Conservation (phyloP, 2,329 filamentous ascomycete genomes). For the Metarhizium brunneum region DNA sequence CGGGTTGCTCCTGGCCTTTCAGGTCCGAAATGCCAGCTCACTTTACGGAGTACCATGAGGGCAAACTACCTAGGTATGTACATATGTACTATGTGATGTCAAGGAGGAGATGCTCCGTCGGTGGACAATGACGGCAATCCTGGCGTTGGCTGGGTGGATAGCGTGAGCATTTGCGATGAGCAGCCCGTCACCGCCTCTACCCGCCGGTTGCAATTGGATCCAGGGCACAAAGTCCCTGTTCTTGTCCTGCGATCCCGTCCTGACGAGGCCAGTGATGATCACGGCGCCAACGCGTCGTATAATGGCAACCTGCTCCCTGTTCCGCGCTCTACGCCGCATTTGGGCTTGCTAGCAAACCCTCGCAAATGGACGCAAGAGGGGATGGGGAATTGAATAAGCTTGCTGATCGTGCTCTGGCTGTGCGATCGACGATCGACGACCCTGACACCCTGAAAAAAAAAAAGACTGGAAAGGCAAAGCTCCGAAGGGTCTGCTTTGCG, state of each 20-base stretch:
- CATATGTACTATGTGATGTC: no score
- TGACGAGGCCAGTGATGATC: neutral
- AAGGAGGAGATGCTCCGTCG: no score
- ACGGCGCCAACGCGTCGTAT: neutral
- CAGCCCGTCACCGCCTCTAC: neutral
- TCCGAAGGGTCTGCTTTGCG: neutral
- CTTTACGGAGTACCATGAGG: no score
- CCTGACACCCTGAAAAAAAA: neutral
- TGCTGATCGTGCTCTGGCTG: slow-evolving; percentile 4
- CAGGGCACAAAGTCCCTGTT: neutral
- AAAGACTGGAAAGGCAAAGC: neutral
- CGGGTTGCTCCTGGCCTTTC: no score
- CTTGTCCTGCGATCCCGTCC: neutral
- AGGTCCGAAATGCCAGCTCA: no score
- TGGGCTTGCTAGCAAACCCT: neutral
- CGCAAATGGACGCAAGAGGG: neutral
- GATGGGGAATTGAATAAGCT: neutral
- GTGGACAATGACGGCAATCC: no score
- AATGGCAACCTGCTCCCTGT: neutral
- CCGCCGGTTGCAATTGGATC: neutral
- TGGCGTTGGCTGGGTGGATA: no score
- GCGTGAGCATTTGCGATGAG: neutral
- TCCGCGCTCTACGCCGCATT: neutral
- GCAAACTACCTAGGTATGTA: no score
- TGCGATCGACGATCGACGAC: slow-evolving; percentile 4